Evolutionary conservation across 148 eudicot genomes (phyloP).

Genomic region (Oxyria digyna): DNA sequence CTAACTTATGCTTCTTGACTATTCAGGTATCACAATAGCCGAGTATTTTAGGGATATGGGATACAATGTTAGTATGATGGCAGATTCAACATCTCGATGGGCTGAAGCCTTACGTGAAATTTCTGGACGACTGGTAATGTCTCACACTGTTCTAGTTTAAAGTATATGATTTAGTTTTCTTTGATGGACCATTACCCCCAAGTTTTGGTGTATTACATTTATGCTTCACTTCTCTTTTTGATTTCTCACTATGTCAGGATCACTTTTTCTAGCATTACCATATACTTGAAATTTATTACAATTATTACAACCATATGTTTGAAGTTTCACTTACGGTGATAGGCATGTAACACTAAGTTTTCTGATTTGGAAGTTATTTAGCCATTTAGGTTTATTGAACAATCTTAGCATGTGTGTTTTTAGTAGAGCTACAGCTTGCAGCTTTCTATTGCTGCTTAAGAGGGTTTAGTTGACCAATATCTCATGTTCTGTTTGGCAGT

Average conservation of each 20-base stretch:
- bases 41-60: conserved; percentile 99
- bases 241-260: not conserved
- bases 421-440: not conserved
- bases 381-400: not conserved
- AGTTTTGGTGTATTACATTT: not conserved
- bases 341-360: not conserved
- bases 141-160: not conserved
- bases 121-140: conserved; percentile 87
- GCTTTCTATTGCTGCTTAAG: not conserved
- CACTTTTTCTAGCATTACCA: not conserved
- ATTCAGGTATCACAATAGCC: conserved; percentile 87
- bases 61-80: conserved; percentile 99
- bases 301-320: not conserved
- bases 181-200: not conserved
- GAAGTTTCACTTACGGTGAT: not conserved
- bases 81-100: conserved; percentile 99
- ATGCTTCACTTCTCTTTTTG: not conserved
- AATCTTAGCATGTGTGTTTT: not conserved
- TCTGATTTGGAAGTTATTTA: not conserved
- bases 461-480: not conserved
- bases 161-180: not conserved
- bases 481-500: not conserved
- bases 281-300: not conserved
- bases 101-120: conserved; percentile 99
- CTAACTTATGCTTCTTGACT: conserved; percentile 3